Evolutionary conservation across 2,329 filamentous ascomycete species (phyloP), one percentile per base, ranked within the genome.

Genomic region (Pleurostoma richardsiae): DNA sequence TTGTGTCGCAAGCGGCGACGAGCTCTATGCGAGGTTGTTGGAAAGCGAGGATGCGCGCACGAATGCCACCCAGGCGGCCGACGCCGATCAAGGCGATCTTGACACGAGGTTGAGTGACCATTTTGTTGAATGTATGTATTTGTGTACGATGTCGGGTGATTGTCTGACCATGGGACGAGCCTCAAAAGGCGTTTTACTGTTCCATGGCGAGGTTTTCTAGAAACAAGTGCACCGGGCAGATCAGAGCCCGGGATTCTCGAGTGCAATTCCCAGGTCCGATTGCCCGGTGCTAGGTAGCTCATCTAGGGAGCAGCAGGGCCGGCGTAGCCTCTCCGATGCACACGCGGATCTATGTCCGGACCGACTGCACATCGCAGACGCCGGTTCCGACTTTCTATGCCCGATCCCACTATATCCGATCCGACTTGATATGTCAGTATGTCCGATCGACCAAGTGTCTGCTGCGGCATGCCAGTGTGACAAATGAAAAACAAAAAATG

Each of bases 21-120:
- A 65, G 54, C 48, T 66, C 59, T 44, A 65, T 60, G 11, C 62
- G 61, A 44, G 62, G 63, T 51, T 65, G 62, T 39, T 62, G 56
- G 43, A 60, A 62, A 33, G 58, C 57, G 39, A 66, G 56, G 44
- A 65, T 65, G 39, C 54, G 54, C 10, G 62, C 62, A 27, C 60
- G 63, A 40, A 66, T 54, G 42, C 48, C 51, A 27, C 59, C 59
- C 4, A 62, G 52, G 29, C 57, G 59, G 45, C 59, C 59, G 38
- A 62, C 54, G 43, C 59, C 59, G 45, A 62, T 56, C 30, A 60
- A 43, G 44, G 52, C 52, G 29, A 57, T 7, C 40, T 41, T 45
- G 43, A 45, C 28, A 31, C 43, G 43, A 28, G 36, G 29, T 27
- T 45, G 43, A 26, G 43, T 45, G 43, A 38, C 38, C 43, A 41